A percentile compares a stretch with the other conserved stretches of the same genome.
phyloP scores from a whole-genome alignment of 75 land plant genomes.

The Larix kaempferi region DNA sequence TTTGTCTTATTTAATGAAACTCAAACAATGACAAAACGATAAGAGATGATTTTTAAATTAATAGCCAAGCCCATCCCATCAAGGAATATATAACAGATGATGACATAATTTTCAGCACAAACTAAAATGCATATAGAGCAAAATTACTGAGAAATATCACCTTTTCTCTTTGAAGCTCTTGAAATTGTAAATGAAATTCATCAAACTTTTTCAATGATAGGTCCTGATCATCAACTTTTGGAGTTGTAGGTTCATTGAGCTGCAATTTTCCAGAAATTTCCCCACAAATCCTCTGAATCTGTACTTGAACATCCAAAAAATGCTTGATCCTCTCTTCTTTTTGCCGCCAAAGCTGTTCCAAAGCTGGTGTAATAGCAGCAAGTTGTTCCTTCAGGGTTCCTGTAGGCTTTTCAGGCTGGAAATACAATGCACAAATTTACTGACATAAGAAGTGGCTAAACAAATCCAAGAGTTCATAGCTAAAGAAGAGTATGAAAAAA shows the following conservation, averaged over 20 bases:
- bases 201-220: conserved; percentile 77
- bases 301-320: conserved; percentile 72
- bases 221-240: conserved; percentile 67
- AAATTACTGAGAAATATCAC: conserved; percentile 20
- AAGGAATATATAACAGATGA: background rate
- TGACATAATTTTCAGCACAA: background rate
- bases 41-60: background rate
- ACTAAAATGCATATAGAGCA: background rate
- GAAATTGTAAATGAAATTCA: conserved; percentile 77
- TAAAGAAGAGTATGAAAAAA: background rate
- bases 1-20: too few relatives aligned
- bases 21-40: background rate
- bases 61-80: background rate
- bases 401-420: conserved; percentile 64
- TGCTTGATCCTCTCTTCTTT: conserved; percentile 81
- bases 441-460: background rate
- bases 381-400: conserved; percentile 96
- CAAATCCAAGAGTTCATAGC: background rate
- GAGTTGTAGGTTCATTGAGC: conserved; percentile 17
- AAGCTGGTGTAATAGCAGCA: conserved; percentile 69
- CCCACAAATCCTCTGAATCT: conserved; percentile 74
- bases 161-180: conserved; percentile 93
- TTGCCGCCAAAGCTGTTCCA: conserved; percentile 75
- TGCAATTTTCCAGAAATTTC: conserved; percentile 69
- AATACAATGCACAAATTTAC: background rate